Evolutionary conservation across 352 stramenopile species (phyloP).

Genomic region (Phytopythium chamaehyphon): DNA sequence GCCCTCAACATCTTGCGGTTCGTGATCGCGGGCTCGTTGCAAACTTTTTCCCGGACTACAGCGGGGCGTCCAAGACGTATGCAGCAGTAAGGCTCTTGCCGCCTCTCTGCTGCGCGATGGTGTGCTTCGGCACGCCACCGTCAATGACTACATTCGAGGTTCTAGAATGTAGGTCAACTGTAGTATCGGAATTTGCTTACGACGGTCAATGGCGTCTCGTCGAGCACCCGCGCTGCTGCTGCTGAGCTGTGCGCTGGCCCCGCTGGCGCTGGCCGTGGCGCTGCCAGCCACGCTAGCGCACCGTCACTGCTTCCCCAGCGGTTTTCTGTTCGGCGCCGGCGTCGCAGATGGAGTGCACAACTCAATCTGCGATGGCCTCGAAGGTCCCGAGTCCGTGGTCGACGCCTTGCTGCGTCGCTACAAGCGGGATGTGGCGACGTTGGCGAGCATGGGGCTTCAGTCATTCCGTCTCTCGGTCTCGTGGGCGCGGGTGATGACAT

Average conservation of each 20-base stretch:
- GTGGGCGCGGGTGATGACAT: slow-evolving; percentile 86
- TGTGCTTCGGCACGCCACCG: too few relatives aligned
- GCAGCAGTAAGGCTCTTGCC: too few relatives aligned
- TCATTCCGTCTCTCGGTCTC: slow-evolving; percentile 84
- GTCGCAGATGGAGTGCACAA: slow-evolving; percentile 11
- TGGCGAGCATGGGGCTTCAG: slow-evolving; percentile 87
- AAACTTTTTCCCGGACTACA: too few relatives aligned
- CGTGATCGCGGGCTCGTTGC: too few relatives aligned
- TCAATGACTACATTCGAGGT: too few relatives aligned
- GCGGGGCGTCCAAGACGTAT: too few relatives aligned
- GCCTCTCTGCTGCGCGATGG: too few relatives aligned
- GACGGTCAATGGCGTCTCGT: slow-evolving; percentile 40
- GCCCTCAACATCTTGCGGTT: too few relatives aligned
- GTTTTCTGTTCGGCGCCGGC: slow-evolving; percentile 69
- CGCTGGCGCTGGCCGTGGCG: background rate
- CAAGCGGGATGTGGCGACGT: slow-evolving; percentile 87
- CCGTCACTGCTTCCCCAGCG: slow-evolving; percentile 21
- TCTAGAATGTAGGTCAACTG: too few relatives aligned
- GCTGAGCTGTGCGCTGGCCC: background rate
- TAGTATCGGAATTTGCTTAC: too few relatives aligned
- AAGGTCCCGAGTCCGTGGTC: slow-evolving; percentile 5
- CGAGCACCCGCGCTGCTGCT: slow-evolving; percentile 30
- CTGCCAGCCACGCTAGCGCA: background rate
- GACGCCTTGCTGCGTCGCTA: slow-evolving; percentile 91
- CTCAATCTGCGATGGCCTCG: too few relatives aligned